Conservation (phyloP, 768 basidiomycete species). For the Erythrobasidium yunnanense region DNA sequence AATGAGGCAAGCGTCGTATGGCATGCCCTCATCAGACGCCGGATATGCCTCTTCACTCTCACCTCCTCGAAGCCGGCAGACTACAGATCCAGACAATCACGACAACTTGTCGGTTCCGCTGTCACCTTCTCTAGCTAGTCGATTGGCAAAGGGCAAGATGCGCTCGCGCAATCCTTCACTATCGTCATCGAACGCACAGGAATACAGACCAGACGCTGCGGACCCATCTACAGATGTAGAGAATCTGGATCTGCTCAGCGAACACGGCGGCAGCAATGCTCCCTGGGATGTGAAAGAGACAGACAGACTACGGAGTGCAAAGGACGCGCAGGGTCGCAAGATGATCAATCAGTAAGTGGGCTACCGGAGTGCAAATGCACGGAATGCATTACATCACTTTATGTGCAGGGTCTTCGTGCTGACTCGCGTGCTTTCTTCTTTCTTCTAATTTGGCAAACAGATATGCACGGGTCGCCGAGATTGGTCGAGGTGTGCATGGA, state of each 20-base stretch:
- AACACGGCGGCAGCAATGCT: not conserved
- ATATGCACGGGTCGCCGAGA: slow-evolving; percentile 53
- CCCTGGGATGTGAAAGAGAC: slow-evolving; percentile 25
- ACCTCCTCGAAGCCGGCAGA: too few relatives aligned
- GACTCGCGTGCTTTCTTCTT: not conserved
- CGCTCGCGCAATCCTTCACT: not conserved
- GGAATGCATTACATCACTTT: not conserved
- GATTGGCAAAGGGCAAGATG: not conserved
- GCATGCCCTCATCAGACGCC: too few relatives aligned
- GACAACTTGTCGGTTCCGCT: too few relatives aligned
- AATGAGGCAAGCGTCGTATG: too few relatives aligned
- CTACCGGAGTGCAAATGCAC: not conserved
- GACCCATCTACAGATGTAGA: not conserved
- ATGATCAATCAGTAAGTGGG: slow-evolving; percentile 66
- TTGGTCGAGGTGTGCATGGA: slow-evolving; percentile 84
- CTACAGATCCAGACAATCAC: too few relatives aligned
- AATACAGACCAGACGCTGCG: not conserved
- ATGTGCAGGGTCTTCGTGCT: not conserved
- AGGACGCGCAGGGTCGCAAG: slow-evolving; percentile 35
- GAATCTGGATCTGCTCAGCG: slow-evolving; percentile 6
- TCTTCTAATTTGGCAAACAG: not conserved
- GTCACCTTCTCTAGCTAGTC: not conserved
- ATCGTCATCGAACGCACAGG: not conserved
- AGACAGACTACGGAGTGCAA: slow-evolving; percentile 15
- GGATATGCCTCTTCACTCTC: too few relatives aligned